Percentiles rank a stretch among this genome's conserved stretches.
phyloP scores from a whole-genome alignment of 2,329 filamentous ascomycete genomes.

The Pseudonectria foliicola region DNA sequence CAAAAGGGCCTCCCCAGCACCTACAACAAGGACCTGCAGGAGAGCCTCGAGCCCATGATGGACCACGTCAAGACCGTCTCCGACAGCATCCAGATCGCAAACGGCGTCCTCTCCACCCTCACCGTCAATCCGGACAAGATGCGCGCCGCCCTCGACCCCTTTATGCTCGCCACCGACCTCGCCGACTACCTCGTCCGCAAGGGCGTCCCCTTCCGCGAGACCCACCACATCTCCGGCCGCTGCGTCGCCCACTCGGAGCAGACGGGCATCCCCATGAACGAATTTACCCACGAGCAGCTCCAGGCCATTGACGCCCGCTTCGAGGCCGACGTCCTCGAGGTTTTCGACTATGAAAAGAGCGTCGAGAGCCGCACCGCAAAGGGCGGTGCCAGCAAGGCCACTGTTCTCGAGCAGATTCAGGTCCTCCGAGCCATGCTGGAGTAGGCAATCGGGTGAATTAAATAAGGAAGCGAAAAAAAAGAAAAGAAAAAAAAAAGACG shows the following conservation, averaged over 20 bases:
- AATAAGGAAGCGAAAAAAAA: neutral
- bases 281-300: slow-evolving; percentile 59
- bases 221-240: slow-evolving; percentile 69
- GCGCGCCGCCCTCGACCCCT: slow-evolving; percentile 68
- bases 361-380: slow-evolving; percentile 73
- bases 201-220: slow-evolving; percentile 71
- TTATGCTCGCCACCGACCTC: slow-evolving; percentile 73
- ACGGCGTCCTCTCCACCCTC: slow-evolving; percentile 70
- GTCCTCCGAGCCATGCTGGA: slow-evolving; percentile 34
- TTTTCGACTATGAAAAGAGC: slow-evolving; percentile 75
- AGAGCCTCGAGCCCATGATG: slow-evolving; percentile 78
- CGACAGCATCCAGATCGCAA: slow-evolving; percentile 76
- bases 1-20: slow-evolving; percentile 66
- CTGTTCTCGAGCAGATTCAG: slow-evolving; percentile 58
- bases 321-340: slow-evolving; percentile 60
- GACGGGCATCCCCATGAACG: slow-evolving; percentile 59
- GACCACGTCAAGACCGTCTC: slow-evolving; percentile 75
- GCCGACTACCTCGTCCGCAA: slow-evolving; percentile 58
- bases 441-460: slow-evolving; percentile 4
- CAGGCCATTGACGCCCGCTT: slow-evolving; percentile 63
- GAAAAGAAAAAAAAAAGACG: neutral
- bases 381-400: slow-evolving; percentile 69
- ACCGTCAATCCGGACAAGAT: slow-evolving; percentile 66
- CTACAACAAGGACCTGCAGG: slow-evolving; percentile 92
- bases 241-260: slow-evolving; percentile 35